Evolutionary conservation across 208 protist genomes (phyloP), one percentile per base, ranked within the genome.

Genomic region (Trypanosoma congolense): DNA sequence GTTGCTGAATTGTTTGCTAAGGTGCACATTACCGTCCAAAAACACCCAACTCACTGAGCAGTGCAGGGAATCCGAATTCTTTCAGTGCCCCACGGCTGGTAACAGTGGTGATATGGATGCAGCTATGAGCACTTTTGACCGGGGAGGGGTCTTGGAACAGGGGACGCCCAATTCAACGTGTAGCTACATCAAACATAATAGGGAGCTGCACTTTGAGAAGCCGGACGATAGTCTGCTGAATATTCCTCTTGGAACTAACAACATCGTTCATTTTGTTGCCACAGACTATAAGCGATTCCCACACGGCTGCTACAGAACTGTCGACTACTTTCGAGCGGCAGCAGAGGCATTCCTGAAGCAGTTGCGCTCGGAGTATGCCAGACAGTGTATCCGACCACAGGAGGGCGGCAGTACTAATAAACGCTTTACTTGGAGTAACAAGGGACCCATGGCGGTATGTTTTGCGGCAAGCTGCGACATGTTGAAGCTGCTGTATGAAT

Each of bases 401-500:
- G 65, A 68, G 33, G 66, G 60, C 41, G 72, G 72, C 2, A 50
- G 55, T 10, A 19, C 21, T 19, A 46, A 79, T 35, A 47, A 42
- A 50, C 79, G 83, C 12, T 93, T 90, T 55, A 83, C 68, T 16
- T 93, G 87, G 87, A 67, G 73, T 30, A 93, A 93, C 64, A 87
- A 75, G 22, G 80, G 87, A 16, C 77, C 87, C 44, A 65, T 93
- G n/a, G 87, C 87, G 21, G 75, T 90, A 35, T 81, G 72, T 61
- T 93, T 87, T 56, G 83, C 87, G n/a, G 80, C 73, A 44, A 84
- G 75, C 62, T 93, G 87, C 38, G 87, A 93, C 56, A 89, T 78
- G 70, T 36, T 93, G 21, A 90, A 90, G 56, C 53, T 89, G 24
- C 71, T 93, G 9, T 87, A 82, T 61, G 75, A 90, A 60, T 58